A percentile compares a stretch with the other conserved stretches of the same genome.
These are phyloP conservation scores for Rhododendron mucronatum DNA, from an alignment of 148 eudicot species.

Conservation along the genomic window DNA sequence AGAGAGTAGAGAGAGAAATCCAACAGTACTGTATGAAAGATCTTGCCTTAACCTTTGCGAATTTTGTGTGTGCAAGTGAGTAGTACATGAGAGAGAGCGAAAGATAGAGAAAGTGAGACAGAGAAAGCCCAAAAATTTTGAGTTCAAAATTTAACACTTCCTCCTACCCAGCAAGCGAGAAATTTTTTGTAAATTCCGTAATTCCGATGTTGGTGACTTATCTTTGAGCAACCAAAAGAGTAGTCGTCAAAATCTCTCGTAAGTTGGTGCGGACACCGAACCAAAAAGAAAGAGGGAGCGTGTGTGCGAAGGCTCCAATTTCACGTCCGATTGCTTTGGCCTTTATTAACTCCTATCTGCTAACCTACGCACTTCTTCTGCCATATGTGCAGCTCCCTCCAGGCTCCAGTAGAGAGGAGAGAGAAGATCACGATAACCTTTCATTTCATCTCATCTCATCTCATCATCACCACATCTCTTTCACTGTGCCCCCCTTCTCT, in stretches of 20 bases:
- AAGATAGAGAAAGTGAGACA: neutral
- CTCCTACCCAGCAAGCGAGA: too few species aligned
- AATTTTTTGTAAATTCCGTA: too few species aligned
- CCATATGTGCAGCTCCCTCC: conserved; percentile 3
- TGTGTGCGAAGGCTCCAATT: neutral
- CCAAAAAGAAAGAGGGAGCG: neutral
- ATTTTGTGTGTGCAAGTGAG: neutral
- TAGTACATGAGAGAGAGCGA: neutral
- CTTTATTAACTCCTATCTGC: neutral
- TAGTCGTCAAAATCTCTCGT: too few species aligned
- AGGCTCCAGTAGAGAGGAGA: neutral
- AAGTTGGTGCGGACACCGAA: too few species aligned
- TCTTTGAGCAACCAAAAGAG: too few species aligned
- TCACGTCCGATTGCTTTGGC: conserved; percentile 7
- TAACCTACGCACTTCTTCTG: conserved; percentile 5
- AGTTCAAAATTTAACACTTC: too few species aligned
- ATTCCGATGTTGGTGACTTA: too few species aligned
- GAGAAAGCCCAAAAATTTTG: too few species aligned
- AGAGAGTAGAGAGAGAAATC: neutral
- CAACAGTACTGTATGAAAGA: neutral
- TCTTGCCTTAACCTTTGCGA: neutral
- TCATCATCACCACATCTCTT: conserved; percentile 19
- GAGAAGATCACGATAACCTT: conserved; percentile 26
- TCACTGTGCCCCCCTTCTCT: neutral
- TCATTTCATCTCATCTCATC: conserved; percentile 9